phyloP scores from a whole-genome alignment of 1,284 basidiomycete genomes.

The Fistulina hepatica region DNA sequence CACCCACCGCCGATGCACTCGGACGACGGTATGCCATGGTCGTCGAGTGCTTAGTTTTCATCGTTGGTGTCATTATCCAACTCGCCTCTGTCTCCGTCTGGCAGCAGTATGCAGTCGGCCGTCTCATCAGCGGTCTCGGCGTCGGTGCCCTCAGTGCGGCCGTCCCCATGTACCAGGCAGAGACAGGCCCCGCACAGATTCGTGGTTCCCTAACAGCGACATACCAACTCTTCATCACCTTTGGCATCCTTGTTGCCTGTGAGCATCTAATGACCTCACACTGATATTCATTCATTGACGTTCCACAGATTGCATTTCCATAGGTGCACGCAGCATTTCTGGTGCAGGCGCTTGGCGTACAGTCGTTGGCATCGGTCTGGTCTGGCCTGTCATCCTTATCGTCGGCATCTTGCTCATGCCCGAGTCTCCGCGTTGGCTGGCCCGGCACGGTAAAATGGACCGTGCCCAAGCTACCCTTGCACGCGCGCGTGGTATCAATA shows the following conservation, averaged over 20 bases:
- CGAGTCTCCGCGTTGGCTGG: conserved; percentile 66
- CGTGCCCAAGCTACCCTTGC: conserved; percentile 46
- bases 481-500: conserved; percentile 42
- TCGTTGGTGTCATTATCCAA: conserved; percentile 61
- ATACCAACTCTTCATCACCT: conserved; percentile 68
- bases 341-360: conserved; percentile 53
- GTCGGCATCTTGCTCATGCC: conserved; percentile 69
- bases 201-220: conserved; percentile 64
- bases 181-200: conserved; percentile 33
- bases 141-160: conserved; percentile 67
- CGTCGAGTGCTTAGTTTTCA: conserved; percentile 54
- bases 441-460: conserved; percentile 35
- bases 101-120: conserved; percentile 60
- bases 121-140: conserved; percentile 56
- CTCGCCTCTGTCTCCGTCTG: conserved; percentile 38
- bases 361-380: conserved; percentile 59
- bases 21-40: conserved; percentile 67
- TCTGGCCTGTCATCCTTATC: conserved; percentile 58
- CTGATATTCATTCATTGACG: conserved; percentile 3
- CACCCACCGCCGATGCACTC: conserved; percentile 54
- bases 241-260: conserved; percentile 71
- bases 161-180: conserved; percentile 49
- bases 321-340: conserved; percentile 39
- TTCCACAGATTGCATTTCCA: conserved; percentile 42
- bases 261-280: conserved; percentile 15